These are phyloP conservation scores for Sophora flavescens DNA, from an alignment of 306 rosid genomes.

Conservation along the genomic window DNA sequence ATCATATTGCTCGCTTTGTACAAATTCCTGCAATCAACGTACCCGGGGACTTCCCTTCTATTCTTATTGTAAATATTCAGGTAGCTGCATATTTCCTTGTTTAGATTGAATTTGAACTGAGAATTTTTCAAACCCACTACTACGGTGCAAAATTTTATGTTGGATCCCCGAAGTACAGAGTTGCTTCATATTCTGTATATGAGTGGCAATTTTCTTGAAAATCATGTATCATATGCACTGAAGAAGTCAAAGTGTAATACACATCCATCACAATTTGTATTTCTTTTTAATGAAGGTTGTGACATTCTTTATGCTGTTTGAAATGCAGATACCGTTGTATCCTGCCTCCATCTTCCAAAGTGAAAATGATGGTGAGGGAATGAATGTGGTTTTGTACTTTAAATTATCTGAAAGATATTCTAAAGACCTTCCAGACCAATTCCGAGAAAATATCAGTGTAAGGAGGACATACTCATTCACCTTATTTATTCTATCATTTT, in stretches of 20 bases:
- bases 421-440: slow-evolving; percentile 74
- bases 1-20: slow-evolving; percentile 92
- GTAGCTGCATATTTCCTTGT: slow-evolving; percentile 46
- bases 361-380: slow-evolving; percentile 95
- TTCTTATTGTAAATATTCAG: slow-evolving; percentile 92
- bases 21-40: slow-evolving; percentile 78
- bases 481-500: slow-evolving; percentile 19
- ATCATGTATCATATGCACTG: slow-evolving; percentile 1
- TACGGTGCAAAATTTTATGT: slow-evolving; percentile 11
- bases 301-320: slow-evolving; percentile 37
- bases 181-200: background rate
- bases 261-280: background rate
- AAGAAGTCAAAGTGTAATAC: slow-evolving; percentile 16
- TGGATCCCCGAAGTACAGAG: background rate
- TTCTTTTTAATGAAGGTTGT: background rate
- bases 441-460: slow-evolving; percentile 81
- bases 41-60: slow-evolving; percentile 78
- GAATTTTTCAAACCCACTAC: slow-evolving; percentile 25
- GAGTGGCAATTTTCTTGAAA: slow-evolving; percentile 1
- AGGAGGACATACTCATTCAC: slow-evolving; percentile 42
- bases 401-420: slow-evolving; percentile 83
- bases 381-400: slow-evolving; percentile 87
- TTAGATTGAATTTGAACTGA: slow-evolving; percentile 28
- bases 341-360: slow-evolving; percentile 85
- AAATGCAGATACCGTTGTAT: slow-evolving; percentile 89